phyloP scores from a whole-genome alignment of 768 basidiomycete species.

The Solioccasus polychromus region DNA sequence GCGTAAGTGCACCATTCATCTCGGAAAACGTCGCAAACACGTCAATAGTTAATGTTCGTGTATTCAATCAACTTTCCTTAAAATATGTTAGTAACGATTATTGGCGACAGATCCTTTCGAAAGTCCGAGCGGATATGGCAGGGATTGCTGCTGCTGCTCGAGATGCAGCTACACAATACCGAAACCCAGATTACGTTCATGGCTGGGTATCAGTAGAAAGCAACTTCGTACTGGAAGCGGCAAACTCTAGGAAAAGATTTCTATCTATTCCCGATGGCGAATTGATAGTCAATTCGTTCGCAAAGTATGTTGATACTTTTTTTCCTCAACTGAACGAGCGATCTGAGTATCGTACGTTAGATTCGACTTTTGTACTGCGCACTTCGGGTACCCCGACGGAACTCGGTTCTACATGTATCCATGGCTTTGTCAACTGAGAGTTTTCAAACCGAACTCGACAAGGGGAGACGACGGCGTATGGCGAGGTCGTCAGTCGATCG shows the following conservation, averaged over 20 bases:
- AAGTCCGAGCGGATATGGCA: slow-evolving; percentile 13
- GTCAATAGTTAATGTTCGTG: slow-evolving; percentile 16
- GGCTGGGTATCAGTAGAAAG: slow-evolving; percentile 8
- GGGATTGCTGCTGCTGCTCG: slow-evolving; percentile 17
- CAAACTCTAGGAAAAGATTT: slow-evolving; percentile 10
- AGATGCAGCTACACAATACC: slow-evolving; percentile 6
- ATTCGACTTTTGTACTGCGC: slow-evolving; percentile 9
- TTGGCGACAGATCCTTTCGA: slow-evolving; percentile 2
- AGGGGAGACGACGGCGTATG: slow-evolving; percentile 13
- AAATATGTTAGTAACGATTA: background rate
- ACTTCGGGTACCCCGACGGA: slow-evolving; percentile 16
- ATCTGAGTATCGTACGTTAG: background rate
- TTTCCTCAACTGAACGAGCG: no score
- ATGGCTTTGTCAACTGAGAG: slow-evolving; percentile 5
- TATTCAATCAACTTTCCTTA: background rate
- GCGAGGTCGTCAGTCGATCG: slow-evolving; percentile 7
- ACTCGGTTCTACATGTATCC: slow-evolving; percentile 10
- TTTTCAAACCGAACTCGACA: slow-evolving; percentile 16
- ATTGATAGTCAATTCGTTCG: slow-evolving; percentile 17
- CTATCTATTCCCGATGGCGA: slow-evolving; percentile 1
- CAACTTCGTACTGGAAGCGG: slow-evolving; percentile 11
- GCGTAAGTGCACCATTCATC: slow-evolving; percentile 8
- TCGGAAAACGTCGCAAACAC: slow-evolving; percentile 13
- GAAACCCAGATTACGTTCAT: slow-evolving; percentile 11
- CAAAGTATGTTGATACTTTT: slow-evolving; percentile 1